These are phyloP conservation scores for Xylaria arbuscula DNA, from an alignment of 2,329 filamentous ascomycete species.

Conservation along the genomic window DNA sequence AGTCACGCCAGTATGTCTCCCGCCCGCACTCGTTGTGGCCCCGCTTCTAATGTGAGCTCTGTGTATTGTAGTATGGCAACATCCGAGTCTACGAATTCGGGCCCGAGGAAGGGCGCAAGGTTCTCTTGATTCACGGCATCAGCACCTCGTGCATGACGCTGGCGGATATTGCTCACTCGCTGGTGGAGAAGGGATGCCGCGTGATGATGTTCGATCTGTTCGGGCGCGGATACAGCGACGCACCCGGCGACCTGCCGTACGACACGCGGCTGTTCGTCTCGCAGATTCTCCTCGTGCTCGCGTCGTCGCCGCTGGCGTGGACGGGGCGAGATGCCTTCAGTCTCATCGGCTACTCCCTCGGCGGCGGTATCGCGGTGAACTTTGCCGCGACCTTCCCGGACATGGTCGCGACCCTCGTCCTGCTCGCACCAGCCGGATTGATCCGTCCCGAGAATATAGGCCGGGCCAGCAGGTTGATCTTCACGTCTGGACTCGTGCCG, in stretches of 20 bases:
- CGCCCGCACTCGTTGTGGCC: not conserved
- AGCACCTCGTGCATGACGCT: conserved; percentile 83
- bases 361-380: conserved; percentile 79
- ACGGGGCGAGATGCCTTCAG: conserved; percentile 68
- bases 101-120: conserved; percentile 75
- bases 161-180: conserved; percentile 71
- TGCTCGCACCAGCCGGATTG: conserved; percentile 83
- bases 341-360: conserved; percentile 83
- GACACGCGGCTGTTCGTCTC: conserved; percentile 78
- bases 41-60: conserved; percentile 10
- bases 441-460: conserved; percentile 69
- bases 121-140: conserved; percentile 85
- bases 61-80: conserved; percentile 68
- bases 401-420: conserved; percentile 75
- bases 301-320: conserved; percentile 77
- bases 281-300: conserved; percentile 76
- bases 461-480: conserved; percentile 61
- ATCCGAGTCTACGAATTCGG: conserved; percentile 87
- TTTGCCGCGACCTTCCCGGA: conserved; percentile 79
- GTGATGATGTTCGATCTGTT: conserved; percentile 85
- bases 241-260: conserved; percentile 73
- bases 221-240: conserved; percentile 74
- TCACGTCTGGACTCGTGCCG: conserved; percentile 66
- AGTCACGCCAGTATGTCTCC: conserved; percentile 66
- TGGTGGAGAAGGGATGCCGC: conserved; percentile 76